A percentile compares a stretch with the other conserved stretches of the same genome.
These are phyloP conservation scores for Yamadazyma phyllophila DNA, from an alignment of 805 yeast species.

Conservation along the genomic window DNA sequence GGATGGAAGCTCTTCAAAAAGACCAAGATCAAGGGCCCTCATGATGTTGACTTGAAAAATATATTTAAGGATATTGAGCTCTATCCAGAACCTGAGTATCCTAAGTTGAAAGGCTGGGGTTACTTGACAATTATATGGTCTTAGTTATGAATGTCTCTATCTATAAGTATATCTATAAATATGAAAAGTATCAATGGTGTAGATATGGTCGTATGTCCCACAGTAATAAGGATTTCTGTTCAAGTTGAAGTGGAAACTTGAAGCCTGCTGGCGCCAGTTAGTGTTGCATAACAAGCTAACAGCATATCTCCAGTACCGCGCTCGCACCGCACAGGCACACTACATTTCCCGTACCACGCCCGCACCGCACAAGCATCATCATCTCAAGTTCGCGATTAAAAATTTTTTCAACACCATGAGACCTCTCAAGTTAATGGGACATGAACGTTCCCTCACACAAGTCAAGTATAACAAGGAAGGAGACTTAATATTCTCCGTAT, in stretches of 20 bases:
- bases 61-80: constrained; percentile 25
- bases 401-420: constrained; percentile 31
- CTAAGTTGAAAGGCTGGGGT: constrained; percentile 21
- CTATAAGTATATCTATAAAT: not conserved
- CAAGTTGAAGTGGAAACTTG: no score
- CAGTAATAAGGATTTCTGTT: no score
- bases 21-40: constrained; percentile 28
- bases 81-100: constrained; percentile 28
- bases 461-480: constrained; percentile 95
- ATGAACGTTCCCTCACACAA: constrained; percentile 96
- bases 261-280: no score
- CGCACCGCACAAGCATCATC: not conserved
- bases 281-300: no score
- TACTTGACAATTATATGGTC: constrained; percentile 18
- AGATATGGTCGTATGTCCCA: not conserved
- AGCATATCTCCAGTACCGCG: no score
- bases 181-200: not conserved
- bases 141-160: constrained; percentile 1
- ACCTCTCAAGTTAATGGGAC: constrained; percentile 76
- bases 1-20: constrained; percentile 52
- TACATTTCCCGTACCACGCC: not conserved
- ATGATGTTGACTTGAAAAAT: constrained; percentile 27
- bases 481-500: constrained; percentile 85
- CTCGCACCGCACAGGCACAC: not conserved
- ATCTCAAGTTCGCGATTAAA: not conserved